Conservation (phyloP, 192 early-diverging fungal genomes). For the Pilaira anomala region DNA sequence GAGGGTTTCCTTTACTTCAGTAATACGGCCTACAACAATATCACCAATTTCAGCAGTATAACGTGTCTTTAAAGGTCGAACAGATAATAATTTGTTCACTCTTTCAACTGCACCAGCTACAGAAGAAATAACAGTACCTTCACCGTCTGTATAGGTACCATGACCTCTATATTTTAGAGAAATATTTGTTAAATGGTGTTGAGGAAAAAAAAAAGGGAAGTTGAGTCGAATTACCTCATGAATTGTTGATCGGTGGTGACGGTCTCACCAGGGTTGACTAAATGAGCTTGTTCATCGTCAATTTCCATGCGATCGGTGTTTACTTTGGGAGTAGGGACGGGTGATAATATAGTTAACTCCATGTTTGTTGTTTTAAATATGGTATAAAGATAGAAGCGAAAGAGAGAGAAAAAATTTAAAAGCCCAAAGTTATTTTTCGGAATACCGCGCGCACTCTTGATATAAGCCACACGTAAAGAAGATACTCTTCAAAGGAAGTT, state of each 20-base stretch:
- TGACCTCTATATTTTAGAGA: conserved; percentile 64
- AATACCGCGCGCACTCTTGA: no score
- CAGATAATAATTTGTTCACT: conserved; percentile 94
- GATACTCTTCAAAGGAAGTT: no score
- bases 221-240: conserved; percentile 62
- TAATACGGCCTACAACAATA: conserved; percentile 93
- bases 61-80: conserved; percentile 82
- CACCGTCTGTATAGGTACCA: conserved; percentile 79
- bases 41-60: conserved; percentile 95
- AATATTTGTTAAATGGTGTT: not conserved
- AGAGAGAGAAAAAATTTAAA: no score
- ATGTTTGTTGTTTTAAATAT: conserved; percentile 1
- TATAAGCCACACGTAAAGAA: no score
- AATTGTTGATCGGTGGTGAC: conserved; percentile 71
- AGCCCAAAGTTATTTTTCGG: no score
- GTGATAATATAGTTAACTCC: conserved; percentile 24
- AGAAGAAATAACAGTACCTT: conserved; percentile 68
- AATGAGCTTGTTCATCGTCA: conserved; percentile 35
- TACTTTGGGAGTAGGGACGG: conserved; percentile 10
- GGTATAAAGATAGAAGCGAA: no score
- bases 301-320: conserved; percentile 37
- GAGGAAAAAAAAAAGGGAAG: not conserved
- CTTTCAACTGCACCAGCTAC: conserved; percentile 89
- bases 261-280: conserved; percentile 78
- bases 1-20: conserved; percentile 52